These are phyloP conservation scores for Colletotrichum camelliae DNA, from an alignment of 2,329 filamentous ascomycete genomes.

Conservation along the genomic window DNA sequence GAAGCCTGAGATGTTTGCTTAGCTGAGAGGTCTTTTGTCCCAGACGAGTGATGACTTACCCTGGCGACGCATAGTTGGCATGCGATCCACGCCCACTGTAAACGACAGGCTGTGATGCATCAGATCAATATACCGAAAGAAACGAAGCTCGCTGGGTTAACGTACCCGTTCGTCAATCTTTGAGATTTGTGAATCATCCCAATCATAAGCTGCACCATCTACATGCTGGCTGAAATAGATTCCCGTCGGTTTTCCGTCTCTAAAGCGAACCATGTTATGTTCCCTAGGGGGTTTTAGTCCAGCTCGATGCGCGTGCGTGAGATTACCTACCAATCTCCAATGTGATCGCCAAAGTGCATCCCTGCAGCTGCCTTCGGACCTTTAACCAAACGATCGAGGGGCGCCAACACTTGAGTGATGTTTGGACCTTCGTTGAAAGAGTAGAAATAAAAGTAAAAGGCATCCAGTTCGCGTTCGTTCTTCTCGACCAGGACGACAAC, in stretches of 20 bases:
- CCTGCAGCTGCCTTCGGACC: constrained; percentile 18
- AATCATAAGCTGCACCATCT: constrained; percentile 28
- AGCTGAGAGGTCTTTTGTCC: not conserved
- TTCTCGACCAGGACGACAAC: constrained; percentile 35
- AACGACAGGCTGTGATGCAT: constrained; percentile 31
- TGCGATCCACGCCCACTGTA: constrained; percentile 41
- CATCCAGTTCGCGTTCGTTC: constrained; percentile 29
- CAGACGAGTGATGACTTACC: constrained; percentile 25
- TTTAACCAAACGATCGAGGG: constrained; percentile 27
- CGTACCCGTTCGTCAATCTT: constrained; percentile 31
- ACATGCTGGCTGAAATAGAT: constrained; percentile 34
- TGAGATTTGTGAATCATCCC: constrained; percentile 31
- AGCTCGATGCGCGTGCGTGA: rapidly evolving
- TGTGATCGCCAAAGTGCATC: constrained; percentile 34
- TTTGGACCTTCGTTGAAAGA: constrained; percentile 36
- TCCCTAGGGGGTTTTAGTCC: constrained; percentile 26
- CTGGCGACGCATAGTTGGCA: constrained; percentile 35
- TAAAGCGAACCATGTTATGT: constrained; percentile 37
- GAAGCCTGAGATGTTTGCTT: constrained; percentile 25
- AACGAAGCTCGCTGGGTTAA: not conserved
- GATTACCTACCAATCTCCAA: constrained; percentile 28
- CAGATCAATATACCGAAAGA: not conserved
- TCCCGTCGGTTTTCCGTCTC: constrained; percentile 29
- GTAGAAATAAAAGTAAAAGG: constrained; percentile 41
- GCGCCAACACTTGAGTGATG: constrained; percentile 35